Conservation (phyloP, 2,329 filamentous ascomycete genomes). For the Ceratocystis eucalypticola region DNA sequence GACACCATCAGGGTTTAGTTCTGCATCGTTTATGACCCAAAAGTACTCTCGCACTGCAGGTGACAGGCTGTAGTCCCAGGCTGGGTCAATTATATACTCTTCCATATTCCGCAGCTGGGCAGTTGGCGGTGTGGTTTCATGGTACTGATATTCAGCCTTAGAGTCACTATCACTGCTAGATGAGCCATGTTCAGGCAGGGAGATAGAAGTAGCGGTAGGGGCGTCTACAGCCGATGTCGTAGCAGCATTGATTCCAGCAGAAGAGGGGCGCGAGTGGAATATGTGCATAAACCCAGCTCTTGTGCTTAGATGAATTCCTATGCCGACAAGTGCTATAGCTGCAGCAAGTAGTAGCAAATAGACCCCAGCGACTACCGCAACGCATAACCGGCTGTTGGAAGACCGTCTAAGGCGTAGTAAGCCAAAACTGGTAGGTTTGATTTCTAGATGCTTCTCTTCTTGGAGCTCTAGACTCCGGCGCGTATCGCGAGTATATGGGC, state of each 20-base stretch:
- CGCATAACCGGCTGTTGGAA: not conserved
- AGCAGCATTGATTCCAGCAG: not conserved
- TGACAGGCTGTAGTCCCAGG: conserved; percentile 41
- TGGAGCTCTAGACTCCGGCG: not conserved
- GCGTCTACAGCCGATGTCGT: not conserved
- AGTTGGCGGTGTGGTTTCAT: not conserved
- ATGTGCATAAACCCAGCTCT: not conserved
- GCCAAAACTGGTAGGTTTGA: not conserved
- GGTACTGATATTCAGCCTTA: not conserved
- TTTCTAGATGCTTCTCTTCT: not conserved
- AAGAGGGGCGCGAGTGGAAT: not conserved
- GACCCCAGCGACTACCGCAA: not conserved
- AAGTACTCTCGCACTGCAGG: conserved; percentile 40
- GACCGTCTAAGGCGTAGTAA: not conserved
- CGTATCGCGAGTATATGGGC: not conserved
- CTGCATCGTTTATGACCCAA: conserved; percentile 46
- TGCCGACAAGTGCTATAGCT: not conserved
- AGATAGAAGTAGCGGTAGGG: not conserved
- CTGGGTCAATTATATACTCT: conserved; percentile 43
- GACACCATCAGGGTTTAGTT: conserved; percentile 47
- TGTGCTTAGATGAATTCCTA: not conserved
- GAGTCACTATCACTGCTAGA: not conserved
- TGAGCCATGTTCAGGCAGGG: not conserved
- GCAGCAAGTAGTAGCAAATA: not conserved
- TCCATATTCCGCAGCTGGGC: conserved; percentile 26